Evolutionary conservation across 208 protist genomes (phyloP).

Genomic region (Herpetomonas samuelpessoai): DNA sequence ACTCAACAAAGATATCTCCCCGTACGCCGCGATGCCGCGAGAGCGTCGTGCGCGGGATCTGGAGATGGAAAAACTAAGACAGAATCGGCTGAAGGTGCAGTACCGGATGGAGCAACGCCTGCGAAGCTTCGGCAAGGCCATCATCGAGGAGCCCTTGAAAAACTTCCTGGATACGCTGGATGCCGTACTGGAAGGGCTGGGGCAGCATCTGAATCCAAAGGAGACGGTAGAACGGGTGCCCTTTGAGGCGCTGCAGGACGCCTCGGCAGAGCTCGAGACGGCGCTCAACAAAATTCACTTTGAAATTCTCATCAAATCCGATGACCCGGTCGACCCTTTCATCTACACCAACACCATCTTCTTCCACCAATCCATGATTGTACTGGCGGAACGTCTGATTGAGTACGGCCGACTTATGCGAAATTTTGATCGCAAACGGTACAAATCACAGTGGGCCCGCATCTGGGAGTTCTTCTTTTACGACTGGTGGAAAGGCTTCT

Average conservation of each 20-base stretch:
- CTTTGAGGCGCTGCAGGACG: constrained; percentile 32
- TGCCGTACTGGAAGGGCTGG: constrained; percentile 29
- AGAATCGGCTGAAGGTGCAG: not conserved
- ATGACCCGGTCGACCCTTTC: constrained; percentile 26
- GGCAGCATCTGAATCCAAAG: constrained; percentile 34
- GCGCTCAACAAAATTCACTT: constrained; percentile 46
- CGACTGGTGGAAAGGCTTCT: too few relatives aligned
- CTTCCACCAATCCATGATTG: too few relatives aligned
- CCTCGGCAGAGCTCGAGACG: constrained; percentile 31
- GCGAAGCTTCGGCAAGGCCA: constrained; percentile 3
- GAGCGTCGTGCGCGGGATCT: too few relatives aligned
- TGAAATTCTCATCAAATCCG: constrained; percentile 23
- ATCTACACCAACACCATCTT: constrained; percentile 34
- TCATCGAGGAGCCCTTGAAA: constrained; percentile 19
- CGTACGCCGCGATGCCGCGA: too few relatives aligned
- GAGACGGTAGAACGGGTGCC: constrained; percentile 32
- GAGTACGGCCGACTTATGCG: too few relatives aligned
- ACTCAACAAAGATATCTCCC: too few relatives aligned
- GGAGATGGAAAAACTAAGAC: constrained; percentile 5
- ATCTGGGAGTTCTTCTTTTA: too few relatives aligned
- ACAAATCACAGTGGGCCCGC: too few relatives aligned
- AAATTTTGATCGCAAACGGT: too few relatives aligned
- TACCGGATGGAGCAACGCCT: constrained; percentile 11
- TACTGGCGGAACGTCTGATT: too few relatives aligned
- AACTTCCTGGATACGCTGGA: constrained; percentile 28